These are phyloP conservation scores for Rubia peregrina DNA, from an alignment of 305 asterid genomes.

Conservation along the genomic window DNA sequence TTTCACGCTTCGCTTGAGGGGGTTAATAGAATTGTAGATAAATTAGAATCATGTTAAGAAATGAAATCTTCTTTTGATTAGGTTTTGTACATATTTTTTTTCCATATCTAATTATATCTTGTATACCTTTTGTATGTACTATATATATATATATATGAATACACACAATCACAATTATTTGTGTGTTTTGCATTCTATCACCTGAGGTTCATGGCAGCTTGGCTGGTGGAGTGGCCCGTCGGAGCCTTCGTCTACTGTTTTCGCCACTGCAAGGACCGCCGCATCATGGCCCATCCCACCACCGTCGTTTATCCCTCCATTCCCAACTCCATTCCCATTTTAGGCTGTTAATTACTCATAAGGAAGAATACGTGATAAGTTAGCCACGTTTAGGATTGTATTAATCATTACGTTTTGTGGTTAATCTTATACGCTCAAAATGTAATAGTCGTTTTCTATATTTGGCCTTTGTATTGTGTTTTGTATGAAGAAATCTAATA, in stretches of 20 bases:
- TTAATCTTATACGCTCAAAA: background rate
- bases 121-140: too few species aligned
- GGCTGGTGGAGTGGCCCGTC: conserved; percentile 79
- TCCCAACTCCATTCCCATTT: conserved; percentile 48
- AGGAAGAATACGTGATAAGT: background rate
- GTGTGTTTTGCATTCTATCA: too few species aligned
- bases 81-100: too few species aligned
- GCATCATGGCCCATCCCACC: conserved; percentile 80
- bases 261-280: conserved; percentile 78
- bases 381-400: background rate
- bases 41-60: too few species aligned
- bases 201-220: conserved; percentile 68
- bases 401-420: background rate
- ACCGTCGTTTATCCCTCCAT: conserved; percentile 60
- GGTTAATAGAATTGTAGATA: too few species aligned
- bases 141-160: too few species aligned
- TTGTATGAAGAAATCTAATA: too few species aligned
- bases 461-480: too few species aligned
- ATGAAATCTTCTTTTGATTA: too few species aligned
- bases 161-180: too few species aligned
- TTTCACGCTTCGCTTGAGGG: too few species aligned
- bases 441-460: background rate
- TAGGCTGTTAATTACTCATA: background rate
- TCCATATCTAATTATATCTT: too few species aligned
- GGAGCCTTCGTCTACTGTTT: conserved; percentile 72